Evolutionary conservation across 805 yeast species (phyloP).

Genomic region (Ogataea glucozyma): DNA sequence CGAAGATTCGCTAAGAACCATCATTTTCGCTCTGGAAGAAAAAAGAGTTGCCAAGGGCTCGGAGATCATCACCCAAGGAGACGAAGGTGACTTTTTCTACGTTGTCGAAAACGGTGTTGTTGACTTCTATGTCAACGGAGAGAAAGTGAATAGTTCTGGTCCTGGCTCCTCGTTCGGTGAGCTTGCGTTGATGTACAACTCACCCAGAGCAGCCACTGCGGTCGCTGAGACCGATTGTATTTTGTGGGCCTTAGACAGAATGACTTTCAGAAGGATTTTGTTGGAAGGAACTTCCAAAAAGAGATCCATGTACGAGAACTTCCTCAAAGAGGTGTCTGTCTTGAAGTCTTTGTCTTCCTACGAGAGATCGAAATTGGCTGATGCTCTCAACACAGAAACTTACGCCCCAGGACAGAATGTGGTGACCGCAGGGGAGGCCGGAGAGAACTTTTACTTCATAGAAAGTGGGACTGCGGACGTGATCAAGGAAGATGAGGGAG

Average conservation of each 20-base stretch:
- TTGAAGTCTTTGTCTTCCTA: slow-evolving; percentile 69
- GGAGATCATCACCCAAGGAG: slow-evolving; percentile 84
- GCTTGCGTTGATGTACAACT: slow-evolving; percentile 93
- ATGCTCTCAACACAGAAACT: slow-evolving; percentile 80
- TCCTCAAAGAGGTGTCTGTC: slow-evolving; percentile 83
- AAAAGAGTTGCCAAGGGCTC: slow-evolving; percentile 58
- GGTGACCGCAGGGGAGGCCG: slow-evolving; percentile 83
- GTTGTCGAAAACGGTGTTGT: slow-evolving; percentile 84
- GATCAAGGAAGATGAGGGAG: slow-evolving; percentile 58
- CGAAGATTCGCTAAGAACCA: slow-evolving; percentile 70
- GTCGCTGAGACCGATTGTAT: slow-evolving; percentile 67
- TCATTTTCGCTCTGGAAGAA: slow-evolving; percentile 81
- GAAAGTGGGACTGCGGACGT: slow-evolving; percentile 86
- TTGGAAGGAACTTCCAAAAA: slow-evolving; percentile 88
- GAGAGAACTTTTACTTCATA: slow-evolving; percentile 72
- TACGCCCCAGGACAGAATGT: slow-evolving; percentile 73
- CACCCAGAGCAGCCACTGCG: slow-evolving; percentile 97
- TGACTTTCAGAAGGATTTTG: slow-evolving; percentile 88
- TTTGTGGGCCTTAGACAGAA: slow-evolving; percentile 91
- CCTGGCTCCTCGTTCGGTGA: slow-evolving; percentile 95
- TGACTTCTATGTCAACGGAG: slow-evolving; percentile 72
- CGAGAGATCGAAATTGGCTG: slow-evolving; percentile 90
- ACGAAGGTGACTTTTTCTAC: slow-evolving; percentile 91
- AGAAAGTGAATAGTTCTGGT: slow-evolving; percentile 70
- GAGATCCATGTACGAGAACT: slow-evolving; percentile 86